Evolutionary conservation across 176 grass and related monocot genomes (phyloP).

Genomic region (Poa annua): DNA sequence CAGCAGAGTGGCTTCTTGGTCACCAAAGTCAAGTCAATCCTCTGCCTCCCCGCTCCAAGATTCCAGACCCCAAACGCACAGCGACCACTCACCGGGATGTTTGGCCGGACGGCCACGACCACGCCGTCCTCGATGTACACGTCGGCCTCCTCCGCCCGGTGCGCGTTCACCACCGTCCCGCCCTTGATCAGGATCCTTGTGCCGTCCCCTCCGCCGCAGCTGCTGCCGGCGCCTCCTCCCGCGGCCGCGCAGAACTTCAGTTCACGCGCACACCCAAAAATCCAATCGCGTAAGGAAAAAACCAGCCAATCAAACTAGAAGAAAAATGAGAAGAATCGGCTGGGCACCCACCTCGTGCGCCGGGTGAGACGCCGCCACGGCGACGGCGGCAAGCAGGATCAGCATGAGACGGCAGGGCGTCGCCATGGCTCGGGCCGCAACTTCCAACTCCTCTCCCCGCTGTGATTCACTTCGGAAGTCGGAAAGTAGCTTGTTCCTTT

Average conservation of each 20-base stretch:
- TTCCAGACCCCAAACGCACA: not conserved
- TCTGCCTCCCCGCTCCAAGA: not conserved
- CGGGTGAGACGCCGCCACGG: constrained; percentile 40
- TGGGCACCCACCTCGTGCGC: constrained; percentile 34
- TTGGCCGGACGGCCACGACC: constrained; percentile 69
- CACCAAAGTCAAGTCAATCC: not conserved
- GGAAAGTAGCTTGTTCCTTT: not conserved
- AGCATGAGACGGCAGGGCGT: constrained; percentile 15
- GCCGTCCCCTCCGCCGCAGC: constrained; percentile 47
- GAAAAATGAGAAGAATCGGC: not conserved
- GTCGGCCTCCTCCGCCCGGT: constrained; percentile 74
- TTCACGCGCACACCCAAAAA: not conserved
- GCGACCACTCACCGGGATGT: constrained; percentile 65
- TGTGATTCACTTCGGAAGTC: not conserved
- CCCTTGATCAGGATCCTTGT: constrained; percentile 88
- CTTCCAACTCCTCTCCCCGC: not conserved
- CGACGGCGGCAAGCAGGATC: constrained; percentile 1
- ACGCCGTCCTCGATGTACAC: constrained; percentile 93
- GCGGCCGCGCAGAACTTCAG: constrained; percentile 60
- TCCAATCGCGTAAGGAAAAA: not conserved
- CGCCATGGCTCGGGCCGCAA: constrained; percentile 17
- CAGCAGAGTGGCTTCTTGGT: not conserved
- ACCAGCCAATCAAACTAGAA: not conserved
- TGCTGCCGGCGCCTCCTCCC: not conserved
- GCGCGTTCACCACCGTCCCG: constrained; percentile 93